phyloP scores from a whole-genome alignment of 495 filamentous ascomycete species.

The Rhypophila decipiens region DNA sequence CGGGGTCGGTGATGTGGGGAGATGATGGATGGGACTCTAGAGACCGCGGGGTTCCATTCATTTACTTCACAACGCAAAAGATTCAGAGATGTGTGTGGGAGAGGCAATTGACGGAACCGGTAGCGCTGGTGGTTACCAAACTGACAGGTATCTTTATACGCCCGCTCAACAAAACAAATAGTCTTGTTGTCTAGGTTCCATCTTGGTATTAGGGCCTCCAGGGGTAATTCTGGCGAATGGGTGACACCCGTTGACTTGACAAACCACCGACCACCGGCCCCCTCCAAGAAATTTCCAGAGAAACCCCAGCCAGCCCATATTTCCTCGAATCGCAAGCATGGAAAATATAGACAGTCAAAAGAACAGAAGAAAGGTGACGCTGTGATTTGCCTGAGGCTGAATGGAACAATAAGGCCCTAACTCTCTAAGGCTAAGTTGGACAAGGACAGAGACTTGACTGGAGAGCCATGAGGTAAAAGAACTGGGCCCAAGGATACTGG shows the following conservation, averaged over 20 bases:
- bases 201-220: no score
- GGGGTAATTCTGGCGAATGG: conserved; percentile 25
- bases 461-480: neutral
- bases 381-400: conserved; percentile 21
- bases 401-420: conserved; percentile 23
- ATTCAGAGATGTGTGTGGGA: no score
- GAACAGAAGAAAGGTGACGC: conserved; percentile 4
- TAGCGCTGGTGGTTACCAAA: neutral
- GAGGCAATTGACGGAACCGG: neutral
- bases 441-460: neutral
- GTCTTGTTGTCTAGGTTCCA: no score
- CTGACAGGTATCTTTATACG: neutral
- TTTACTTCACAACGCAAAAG: no score
- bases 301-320: conserved; percentile 28
- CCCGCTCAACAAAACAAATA: no score
- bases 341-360: no score
- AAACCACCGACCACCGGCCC: conserved; percentile 8
- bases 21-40: no score
- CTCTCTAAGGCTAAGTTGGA: no score
- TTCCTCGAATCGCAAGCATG: conserved; percentile 25
- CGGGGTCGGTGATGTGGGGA: conserved; percentile 7
- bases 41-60: no score
- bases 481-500: no score
- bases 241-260: no score
- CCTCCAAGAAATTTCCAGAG: conserved; percentile 19